These are phyloP conservation scores for Stagonosporopsis cucurbitacearum DNA, from an alignment of 2,329 filamentous ascomycete species.

Conservation along the genomic window DNA sequence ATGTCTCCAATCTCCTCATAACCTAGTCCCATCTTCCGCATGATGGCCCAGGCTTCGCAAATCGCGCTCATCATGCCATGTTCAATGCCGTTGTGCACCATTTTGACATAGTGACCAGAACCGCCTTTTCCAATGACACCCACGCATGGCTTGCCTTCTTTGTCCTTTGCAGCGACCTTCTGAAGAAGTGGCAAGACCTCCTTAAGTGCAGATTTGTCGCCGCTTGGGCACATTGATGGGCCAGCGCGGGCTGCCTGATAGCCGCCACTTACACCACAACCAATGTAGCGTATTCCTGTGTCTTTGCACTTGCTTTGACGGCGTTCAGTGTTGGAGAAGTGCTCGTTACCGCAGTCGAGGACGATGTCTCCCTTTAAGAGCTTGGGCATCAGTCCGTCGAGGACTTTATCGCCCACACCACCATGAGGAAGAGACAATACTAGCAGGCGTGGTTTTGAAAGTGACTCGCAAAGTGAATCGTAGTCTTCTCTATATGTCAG, in stretches of 20 bases:
- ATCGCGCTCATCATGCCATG: slow-evolving; percentile 73
- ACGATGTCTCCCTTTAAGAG: slow-evolving; percentile 69
- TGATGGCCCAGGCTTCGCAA: slow-evolving; percentile 69
- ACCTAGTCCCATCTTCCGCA: slow-evolving; percentile 64
- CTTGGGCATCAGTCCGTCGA: slow-evolving; percentile 57
- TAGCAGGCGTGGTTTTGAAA: slow-evolving; percentile 58
- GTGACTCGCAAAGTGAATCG: slow-evolving; percentile 57
- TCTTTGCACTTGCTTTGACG: slow-evolving; percentile 64
- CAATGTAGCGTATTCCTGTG: slow-evolving; percentile 69
- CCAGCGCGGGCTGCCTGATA: slow-evolving; percentile 71
- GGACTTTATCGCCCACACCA: slow-evolving; percentile 55
- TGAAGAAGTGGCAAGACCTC: slow-evolving; percentile 66
- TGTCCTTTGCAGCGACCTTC: slow-evolving; percentile 68
- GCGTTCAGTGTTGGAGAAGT: slow-evolving; percentile 69
- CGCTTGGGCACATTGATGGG: slow-evolving; percentile 71
- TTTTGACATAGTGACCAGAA: slow-evolving; percentile 75
- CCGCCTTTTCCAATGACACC: slow-evolving; percentile 66
- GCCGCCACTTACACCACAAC: slow-evolving; percentile 72
- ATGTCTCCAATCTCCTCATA: slow-evolving; percentile 67
- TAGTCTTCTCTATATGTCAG: slow-evolving; percentile 51
- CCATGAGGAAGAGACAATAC: slow-evolving; percentile 62
- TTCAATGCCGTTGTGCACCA: slow-evolving; percentile 78
- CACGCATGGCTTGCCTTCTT: slow-evolving; percentile 65
- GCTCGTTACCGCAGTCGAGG: slow-evolving; percentile 72
- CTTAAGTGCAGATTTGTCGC: slow-evolving; percentile 63